phyloP scores from a whole-genome alignment of 1,284 basidiomycete species.

The Sutorius eximius region DNA sequence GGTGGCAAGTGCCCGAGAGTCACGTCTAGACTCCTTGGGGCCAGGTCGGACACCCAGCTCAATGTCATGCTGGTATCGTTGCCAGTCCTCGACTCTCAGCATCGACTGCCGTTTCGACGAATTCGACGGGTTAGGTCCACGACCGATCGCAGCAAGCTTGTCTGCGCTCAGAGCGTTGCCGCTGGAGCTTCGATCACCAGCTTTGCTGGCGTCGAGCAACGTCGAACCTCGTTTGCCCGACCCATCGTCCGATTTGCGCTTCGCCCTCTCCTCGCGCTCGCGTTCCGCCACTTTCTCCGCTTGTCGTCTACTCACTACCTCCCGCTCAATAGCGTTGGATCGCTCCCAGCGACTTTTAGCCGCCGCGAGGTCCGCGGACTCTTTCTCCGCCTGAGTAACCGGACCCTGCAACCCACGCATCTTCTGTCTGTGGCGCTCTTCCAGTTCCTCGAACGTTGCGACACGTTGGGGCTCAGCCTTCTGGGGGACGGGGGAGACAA shows the following conservation, averaged over 20 bases:
- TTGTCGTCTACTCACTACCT: slow-evolving; percentile 65
- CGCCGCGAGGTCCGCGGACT: slow-evolving; percentile 64
- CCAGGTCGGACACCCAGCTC: slow-evolving; percentile 37
- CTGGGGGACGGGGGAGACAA: slow-evolving; percentile 50
- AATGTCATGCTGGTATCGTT: slow-evolving; percentile 61
- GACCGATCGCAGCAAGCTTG: slow-evolving; percentile 48
- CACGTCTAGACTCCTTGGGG: slow-evolving; percentile 34
- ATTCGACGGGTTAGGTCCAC: slow-evolving; percentile 29
- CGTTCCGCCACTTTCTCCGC: slow-evolving; percentile 65
- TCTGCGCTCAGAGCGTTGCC: slow-evolving; percentile 59
- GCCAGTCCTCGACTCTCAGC: slow-evolving; percentile 82
- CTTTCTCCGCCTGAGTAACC: slow-evolving; percentile 67
- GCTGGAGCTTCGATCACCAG: slow-evolving; percentile 43
- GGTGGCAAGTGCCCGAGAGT: slow-evolving; percentile 37
- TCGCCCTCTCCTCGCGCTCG: slow-evolving; percentile 43
- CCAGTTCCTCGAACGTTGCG: slow-evolving; percentile 76
- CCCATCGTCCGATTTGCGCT: slow-evolving; percentile 46
- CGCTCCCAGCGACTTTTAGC: slow-evolving; percentile 78
- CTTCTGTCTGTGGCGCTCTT: slow-evolving; percentile 79
- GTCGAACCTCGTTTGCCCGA: slow-evolving; percentile 32
- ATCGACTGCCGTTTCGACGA: slow-evolving; percentile 66
- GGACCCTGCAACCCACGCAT: slow-evolving; percentile 73
- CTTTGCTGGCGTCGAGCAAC: slow-evolving; percentile 30
- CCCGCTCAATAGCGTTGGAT: slow-evolving; percentile 65
- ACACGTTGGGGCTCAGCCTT: slow-evolving; percentile 49